Evolutionary conservation across 2,329 filamentous ascomycete genomes (phyloP).

Genomic region (Fonsecaea erecta): DNA sequence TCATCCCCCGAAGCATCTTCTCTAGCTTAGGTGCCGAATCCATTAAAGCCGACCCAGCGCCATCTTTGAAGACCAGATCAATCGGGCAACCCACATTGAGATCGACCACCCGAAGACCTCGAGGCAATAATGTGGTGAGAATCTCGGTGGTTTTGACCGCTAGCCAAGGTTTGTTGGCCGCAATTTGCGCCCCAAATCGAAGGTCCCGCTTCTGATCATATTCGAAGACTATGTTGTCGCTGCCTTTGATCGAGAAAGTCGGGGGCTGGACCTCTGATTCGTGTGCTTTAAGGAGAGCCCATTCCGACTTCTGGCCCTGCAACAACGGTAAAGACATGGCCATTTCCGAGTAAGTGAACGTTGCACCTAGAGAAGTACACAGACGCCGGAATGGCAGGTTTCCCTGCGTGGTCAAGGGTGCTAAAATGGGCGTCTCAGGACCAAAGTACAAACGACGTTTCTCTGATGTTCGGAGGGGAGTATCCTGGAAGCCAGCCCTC

Average conservation of each 20-base stretch:
- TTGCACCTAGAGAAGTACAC: slow-evolving; percentile 84
- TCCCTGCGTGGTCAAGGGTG: slow-evolving; percentile 93
- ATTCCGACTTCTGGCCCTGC: slow-evolving; percentile 88
- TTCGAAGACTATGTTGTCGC: slow-evolving; percentile 64
- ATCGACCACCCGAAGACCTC: slow-evolving; percentile 82
- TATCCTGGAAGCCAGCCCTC: slow-evolving; percentile 79
- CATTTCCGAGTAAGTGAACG: slow-evolving; percentile 98
- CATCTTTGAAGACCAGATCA: slow-evolving; percentile 85
- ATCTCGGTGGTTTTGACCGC: slow-evolving; percentile 87
- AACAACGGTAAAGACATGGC: slow-evolving; percentile 88
- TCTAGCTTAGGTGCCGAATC: slow-evolving; percentile 86
- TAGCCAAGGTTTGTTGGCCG: slow-evolving; percentile 88
- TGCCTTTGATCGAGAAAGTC: slow-evolving; percentile 58
- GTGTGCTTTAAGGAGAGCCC: slow-evolving; percentile 93
- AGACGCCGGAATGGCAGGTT: slow-evolving; percentile 93
- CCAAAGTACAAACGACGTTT: slow-evolving; percentile 95
- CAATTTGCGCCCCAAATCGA: slow-evolving; percentile 90
- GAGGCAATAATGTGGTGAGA: slow-evolving; percentile 73
- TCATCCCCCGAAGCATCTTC: slow-evolving; percentile 96
- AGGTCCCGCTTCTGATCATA: slow-evolving; percentile 85
- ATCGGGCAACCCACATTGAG: slow-evolving; percentile 98
- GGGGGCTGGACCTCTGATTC: slow-evolving; percentile 78
- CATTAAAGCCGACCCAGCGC: slow-evolving; percentile 89
- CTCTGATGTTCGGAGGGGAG: slow-evolving; percentile 86
- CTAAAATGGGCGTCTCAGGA: slow-evolving; percentile 88